These are phyloP conservation scores for Elaeis guineensis DNA, from an alignment of 176 grass and related monocot species.

Conservation along the genomic window DNA sequence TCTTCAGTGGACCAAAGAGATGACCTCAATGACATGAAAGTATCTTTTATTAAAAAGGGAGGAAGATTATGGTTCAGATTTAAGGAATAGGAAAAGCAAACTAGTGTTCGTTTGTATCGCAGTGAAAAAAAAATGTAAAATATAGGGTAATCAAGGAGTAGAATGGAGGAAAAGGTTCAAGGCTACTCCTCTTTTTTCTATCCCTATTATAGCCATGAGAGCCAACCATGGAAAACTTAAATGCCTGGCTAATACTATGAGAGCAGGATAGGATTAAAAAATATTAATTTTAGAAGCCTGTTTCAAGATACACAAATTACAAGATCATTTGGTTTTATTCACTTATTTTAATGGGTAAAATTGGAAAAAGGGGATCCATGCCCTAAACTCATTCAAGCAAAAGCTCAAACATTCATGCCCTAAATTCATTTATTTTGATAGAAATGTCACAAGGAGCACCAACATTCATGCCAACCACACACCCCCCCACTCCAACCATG, in stretches of 20 bases:
- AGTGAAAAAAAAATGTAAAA: no score
- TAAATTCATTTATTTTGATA: not conserved
- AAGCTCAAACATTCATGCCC: constrained; percentile 10
- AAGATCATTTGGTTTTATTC: not conserved
- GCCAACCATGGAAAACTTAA: not conserved
- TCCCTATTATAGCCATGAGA: constrained; percentile 14
- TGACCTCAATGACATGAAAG: no score
- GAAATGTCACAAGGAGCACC: constrained; percentile 4
- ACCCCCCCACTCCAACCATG: not conserved
- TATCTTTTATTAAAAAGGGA: no score
- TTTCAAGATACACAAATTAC: not conserved
- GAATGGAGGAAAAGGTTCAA: constrained; percentile 32
- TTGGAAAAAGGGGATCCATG: not conserved
- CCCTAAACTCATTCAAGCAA: not conserved
- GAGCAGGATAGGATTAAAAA: not conserved
- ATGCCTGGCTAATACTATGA: not conserved
- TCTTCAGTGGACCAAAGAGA: no score
- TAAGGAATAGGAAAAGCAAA: no score
- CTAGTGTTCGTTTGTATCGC: no score
- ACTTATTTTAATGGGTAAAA: not conserved
- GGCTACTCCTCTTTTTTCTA: constrained; percentile 25
- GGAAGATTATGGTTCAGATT: no score
- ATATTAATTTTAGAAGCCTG: not conserved
- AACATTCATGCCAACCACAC: not conserved
- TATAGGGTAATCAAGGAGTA: constrained; percentile 15